These are phyloP conservation scores for Phallus indusiatus DNA, from an alignment of 768 basidiomycete genomes.

Conservation along the genomic window DNA sequence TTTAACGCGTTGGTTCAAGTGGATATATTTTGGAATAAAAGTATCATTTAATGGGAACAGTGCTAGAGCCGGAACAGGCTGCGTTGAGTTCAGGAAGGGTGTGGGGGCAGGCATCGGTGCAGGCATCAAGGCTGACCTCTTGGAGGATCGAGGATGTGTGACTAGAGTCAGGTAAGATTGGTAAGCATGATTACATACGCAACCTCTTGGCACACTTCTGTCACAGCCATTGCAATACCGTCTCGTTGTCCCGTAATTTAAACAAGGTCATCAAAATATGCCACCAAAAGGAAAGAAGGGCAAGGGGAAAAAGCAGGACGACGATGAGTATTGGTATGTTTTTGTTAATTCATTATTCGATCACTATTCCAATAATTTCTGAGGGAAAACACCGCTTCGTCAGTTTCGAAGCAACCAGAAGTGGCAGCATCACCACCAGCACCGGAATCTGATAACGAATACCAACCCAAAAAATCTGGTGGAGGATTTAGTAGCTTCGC, in stretches of 20 bases:
- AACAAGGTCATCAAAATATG: too few species aligned
- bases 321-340: constrained; percentile 73
- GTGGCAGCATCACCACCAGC: constrained; percentile 9
- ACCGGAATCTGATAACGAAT: constrained; percentile 36
- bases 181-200: too few species aligned
- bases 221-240: too few species aligned
- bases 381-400: constrained; percentile 61
- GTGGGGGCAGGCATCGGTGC: constrained; percentile 1
- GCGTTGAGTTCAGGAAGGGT: not conserved
- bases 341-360: not conserved
- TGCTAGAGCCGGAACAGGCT: constrained; percentile 30
- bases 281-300: constrained; percentile 76
- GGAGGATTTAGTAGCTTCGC: constrained; percentile 44
- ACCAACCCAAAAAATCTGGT: constrained; percentile 22
- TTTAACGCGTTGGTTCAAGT: constrained; percentile 72
- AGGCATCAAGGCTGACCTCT: constrained; percentile 1
- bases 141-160: not conserved
- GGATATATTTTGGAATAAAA: constrained; percentile 89
- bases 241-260: too few species aligned
- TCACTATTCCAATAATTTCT: constrained; percentile 15
- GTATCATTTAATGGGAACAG: constrained; percentile 92
- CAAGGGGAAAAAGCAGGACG: constrained; percentile 74
- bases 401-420: constrained; percentile 30
- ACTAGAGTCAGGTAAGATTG: too few species aligned
- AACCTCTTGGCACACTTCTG: too few species aligned